phyloP scores from a whole-genome alignment of 345 rosid species.

The Eutrema japonicum region DNA sequence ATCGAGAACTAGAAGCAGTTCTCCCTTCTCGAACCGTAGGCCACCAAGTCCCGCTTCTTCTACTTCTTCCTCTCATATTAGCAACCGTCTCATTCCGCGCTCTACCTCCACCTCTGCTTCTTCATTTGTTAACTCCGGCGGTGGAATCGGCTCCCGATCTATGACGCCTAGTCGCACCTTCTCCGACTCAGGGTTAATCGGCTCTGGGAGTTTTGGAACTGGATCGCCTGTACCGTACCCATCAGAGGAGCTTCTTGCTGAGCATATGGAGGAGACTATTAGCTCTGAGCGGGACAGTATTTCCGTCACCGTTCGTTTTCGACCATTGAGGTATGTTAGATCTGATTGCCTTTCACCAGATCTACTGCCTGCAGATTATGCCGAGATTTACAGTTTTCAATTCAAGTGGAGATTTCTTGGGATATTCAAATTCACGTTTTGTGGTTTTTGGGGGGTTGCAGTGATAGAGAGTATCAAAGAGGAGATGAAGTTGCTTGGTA shows the following conservation, averaged over 20 bases:
- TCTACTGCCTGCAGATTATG: constrained; percentile 42
- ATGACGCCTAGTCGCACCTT: constrained; percentile 70
- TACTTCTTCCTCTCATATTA: constrained; percentile 57
- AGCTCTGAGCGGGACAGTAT: constrained; percentile 85
- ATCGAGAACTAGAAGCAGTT: constrained; percentile 83
- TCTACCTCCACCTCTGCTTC: constrained; percentile 77
- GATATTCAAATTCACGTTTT: constrained; percentile 14
- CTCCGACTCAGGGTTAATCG: constrained; percentile 60
- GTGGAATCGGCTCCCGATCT: constrained; percentile 72
- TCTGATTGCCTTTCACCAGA: constrained; percentile 48
- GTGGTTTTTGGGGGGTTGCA: constrained; percentile 45
- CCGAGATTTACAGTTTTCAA: constrained; percentile 22
- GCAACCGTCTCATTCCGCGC: constrained; percentile 67
- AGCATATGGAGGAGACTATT: constrained; percentile 62
- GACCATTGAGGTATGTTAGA: constrained; percentile 82
- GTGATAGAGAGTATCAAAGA: constrained; percentile 90
- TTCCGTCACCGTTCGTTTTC: constrained; percentile 94
- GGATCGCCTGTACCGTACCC: constrained; percentile 60
- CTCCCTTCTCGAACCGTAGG: constrained; percentile 76
- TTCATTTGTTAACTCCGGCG: constrained; percentile 49
- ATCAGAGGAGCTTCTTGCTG: constrained; percentile 70
- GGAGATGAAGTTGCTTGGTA: constrained; percentile 99
- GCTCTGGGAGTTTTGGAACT: constrained; percentile 48
- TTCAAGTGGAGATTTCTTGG: constrained; percentile 10
- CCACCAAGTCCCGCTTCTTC: constrained; percentile 83